phyloP scores from a whole-genome alignment of 768 basidiomycete genomes.

The Mycena rosella region DNA sequence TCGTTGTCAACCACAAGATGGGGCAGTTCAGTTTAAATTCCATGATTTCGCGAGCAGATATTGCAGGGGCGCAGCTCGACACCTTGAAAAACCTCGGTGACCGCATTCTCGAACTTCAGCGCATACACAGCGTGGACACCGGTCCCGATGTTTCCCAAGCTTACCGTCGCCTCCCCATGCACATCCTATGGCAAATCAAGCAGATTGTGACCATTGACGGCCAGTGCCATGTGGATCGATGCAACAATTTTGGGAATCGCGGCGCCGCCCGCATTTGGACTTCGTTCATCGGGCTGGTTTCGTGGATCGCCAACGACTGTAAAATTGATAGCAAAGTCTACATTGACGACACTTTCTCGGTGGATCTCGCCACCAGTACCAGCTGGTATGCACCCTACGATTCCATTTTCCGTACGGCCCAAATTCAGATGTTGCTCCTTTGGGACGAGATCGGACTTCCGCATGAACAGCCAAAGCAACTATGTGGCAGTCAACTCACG shows the following conservation, averaged over 20 bases:
- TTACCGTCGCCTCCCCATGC: slow-evolving; percentile 42
- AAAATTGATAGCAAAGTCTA: slow-evolving; percentile 37
- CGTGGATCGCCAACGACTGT: slow-evolving; percentile 48
- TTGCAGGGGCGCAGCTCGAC: too few species aligned
- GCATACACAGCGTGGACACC: slow-evolving; percentile 24
- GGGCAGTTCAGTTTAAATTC: slow-evolving; percentile 47
- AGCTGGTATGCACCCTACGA: slow-evolving; percentile 47
- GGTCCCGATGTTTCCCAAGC: slow-evolving; percentile 51
- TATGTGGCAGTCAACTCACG: slow-evolving; percentile 44
- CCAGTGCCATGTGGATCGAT: slow-evolving; percentile 10
- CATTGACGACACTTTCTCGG: too few species aligned
- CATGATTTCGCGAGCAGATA: too few species aligned
- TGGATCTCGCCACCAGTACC: slow-evolving; percentile 39
- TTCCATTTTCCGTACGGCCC: slow-evolving; percentile 39
- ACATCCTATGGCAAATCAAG: too few species aligned
- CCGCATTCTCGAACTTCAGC: too few species aligned
- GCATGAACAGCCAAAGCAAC: slow-evolving; percentile 55
- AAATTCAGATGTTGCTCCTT: too few species aligned
- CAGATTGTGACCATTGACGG: too few species aligned
- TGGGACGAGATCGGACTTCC: slow-evolving; percentile 58
- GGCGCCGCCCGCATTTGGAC: slow-evolving; percentile 36
- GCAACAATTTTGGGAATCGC: too few species aligned
- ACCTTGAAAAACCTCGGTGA: too few species aligned
- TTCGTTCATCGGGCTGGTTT: slow-evolving; percentile 41
- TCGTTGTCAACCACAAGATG: slow-evolving; percentile 56